A percentile compares a stretch with the other conserved stretches of the same genome.
Conservation (phyloP, 768 basidiomycete genomes). For the Agaricus sinodeliciosus region DNA sequence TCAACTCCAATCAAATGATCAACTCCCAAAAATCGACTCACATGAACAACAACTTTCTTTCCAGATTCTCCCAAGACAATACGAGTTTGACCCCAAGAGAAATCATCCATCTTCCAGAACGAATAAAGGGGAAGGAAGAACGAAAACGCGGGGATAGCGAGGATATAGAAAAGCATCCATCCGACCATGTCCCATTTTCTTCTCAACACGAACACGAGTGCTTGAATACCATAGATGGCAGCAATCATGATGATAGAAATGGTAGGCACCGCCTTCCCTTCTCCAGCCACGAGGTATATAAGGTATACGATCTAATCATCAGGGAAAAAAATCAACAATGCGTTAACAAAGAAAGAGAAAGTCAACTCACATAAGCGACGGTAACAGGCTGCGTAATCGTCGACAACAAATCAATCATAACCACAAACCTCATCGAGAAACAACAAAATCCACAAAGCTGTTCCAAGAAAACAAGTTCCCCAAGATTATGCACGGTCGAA, state of each 20-base stretch:
- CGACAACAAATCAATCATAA: constrained; percentile 92
- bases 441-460: constrained; percentile 95
- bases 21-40: constrained; percentile 30
- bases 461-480: constrained; percentile 87
- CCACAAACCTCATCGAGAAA: constrained; percentile 98
- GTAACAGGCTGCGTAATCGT: constrained; percentile 82
- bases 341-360: constrained; percentile 5
- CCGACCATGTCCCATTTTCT: constrained; percentile 99
- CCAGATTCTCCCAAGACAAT: constrained; percentile 90
- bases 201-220: constrained; percentile 83
- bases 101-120: constrained; percentile 98
- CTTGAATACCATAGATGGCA: constrained; percentile 92
- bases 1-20: constrained; percentile 4
- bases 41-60: constrained; percentile 93
- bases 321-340: background rate
- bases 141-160: constrained; percentile 90
- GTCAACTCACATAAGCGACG: constrained; percentile 73
- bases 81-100: constrained; percentile 93
- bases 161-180: constrained; percentile 95
- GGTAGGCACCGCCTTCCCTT: constrained; percentile 63
- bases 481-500: constrained; percentile 96
- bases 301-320: constrained; percentile 80
- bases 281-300: constrained; percentile 67
- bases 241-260: constrained; percentile 89
- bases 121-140: constrained; percentile 91